Evolutionary conservation across 2,329 filamentous ascomycete genomes (phyloP).

Genomic region (Phaeosphaeriaceae sp.): DNA sequence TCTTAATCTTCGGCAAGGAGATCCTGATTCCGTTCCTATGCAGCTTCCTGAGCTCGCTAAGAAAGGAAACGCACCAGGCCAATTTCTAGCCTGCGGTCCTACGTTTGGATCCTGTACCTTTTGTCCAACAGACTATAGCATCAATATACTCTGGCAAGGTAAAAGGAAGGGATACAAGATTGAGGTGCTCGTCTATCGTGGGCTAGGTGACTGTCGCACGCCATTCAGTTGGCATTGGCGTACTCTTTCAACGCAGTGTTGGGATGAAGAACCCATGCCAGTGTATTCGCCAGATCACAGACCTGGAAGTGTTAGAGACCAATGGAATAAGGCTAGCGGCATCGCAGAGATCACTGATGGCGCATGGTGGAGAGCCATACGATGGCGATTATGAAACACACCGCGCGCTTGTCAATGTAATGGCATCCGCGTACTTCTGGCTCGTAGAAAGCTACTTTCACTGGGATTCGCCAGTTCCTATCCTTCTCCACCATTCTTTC

Average conservation of each 20-base stretch:
- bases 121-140: constrained; percentile 26
- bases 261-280: constrained; percentile 7
- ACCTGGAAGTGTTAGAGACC: constrained; percentile 22
- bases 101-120: constrained; percentile 23
- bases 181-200: constrained; percentile 14
- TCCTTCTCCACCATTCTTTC: too few relatives aligned
- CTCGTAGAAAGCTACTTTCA: too few relatives aligned
- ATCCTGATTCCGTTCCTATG: too few relatives aligned
- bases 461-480: too few relatives aligned
- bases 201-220: constrained; percentile 25
- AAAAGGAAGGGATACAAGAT: constrained; percentile 17
- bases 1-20: too few relatives aligned
- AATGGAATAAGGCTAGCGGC: constrained; percentile 22
- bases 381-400: too few relatives aligned
- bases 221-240: constrained; percentile 23
- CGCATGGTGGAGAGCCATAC: background rate
- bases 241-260: constrained; percentile 2
- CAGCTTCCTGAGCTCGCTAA: too few relatives aligned
- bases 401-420: too few relatives aligned
- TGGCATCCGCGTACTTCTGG: too few relatives aligned
- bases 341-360: constrained; percentile 6
- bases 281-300: constrained; percentile 9
- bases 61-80: constrained; percentile 2
- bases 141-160: constrained; percentile 21
- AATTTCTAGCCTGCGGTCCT: constrained; percentile 15